These are phyloP conservation scores for Podosphaera leucotricha DNA, from an alignment of 2,329 filamentous ascomycete species.

Conservation along the genomic window DNA sequence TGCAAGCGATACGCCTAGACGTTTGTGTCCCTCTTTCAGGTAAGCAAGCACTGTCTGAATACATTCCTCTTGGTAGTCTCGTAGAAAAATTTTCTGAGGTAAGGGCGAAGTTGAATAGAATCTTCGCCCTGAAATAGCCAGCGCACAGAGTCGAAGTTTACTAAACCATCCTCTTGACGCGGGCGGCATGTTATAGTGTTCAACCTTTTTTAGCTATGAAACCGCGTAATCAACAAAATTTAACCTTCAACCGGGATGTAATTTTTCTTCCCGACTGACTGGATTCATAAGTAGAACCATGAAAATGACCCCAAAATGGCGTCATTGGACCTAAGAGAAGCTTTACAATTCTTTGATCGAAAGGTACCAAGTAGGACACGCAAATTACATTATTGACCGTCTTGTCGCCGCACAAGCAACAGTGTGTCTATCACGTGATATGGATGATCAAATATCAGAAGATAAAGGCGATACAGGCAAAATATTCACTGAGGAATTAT, in stretches of 20 bases:
- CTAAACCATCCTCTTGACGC: conserved; percentile 12
- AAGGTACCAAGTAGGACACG: not conserved
- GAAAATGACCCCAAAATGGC: not conserved
- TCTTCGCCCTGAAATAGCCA: conserved; percentile 1
- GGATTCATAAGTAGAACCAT: not conserved
- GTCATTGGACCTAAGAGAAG: not conserved
- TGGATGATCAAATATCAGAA: not conserved
- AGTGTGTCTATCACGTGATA: not conserved
- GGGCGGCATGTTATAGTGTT: conserved; percentile 10
- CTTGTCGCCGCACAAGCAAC: not conserved
- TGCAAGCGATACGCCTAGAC: conserved; percentile 64
- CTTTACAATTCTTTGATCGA: not conserved
- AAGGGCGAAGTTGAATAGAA: conserved; percentile 4
- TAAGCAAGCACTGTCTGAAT: conserved; percentile 58
- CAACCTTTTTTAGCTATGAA: too few relatives aligned
- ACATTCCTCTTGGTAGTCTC: conserved; percentile 78
- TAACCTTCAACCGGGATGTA: too few relatives aligned
- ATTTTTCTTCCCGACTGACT: not conserved
- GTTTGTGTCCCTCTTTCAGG: conserved; percentile 46
- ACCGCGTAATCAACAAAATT: too few relatives aligned
- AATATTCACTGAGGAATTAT: not conserved
- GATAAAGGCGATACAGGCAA: not conserved
- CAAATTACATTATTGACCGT: not conserved
- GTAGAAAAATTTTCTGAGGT: conserved; percentile 29
- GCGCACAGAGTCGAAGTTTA: conserved; percentile 5